These are phyloP conservation scores for Suillus plorans DNA, from an alignment of 768 basidiomycete species.

Conservation along the genomic window DNA sequence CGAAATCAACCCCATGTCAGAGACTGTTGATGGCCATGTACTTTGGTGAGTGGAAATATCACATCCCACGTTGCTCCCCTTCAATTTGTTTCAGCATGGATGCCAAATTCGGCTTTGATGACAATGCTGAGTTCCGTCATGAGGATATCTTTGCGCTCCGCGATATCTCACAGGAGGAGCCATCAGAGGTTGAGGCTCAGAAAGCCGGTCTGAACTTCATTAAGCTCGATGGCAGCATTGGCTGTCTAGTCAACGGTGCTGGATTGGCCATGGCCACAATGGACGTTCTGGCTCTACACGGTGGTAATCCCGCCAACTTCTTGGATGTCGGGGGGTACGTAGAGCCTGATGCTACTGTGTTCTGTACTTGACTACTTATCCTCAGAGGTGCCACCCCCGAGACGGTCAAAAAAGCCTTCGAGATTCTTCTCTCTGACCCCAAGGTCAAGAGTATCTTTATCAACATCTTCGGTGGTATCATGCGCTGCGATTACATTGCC, in stretches of 20 bases:
- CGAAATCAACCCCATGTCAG: conserved; percentile 97
- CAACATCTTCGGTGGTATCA: conserved; percentile 97
- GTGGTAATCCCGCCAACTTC: conserved; percentile 98
- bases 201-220: conserved; percentile 97
- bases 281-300: conserved; percentile 97
- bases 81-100: conserved; percentile 74
- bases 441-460: conserved; percentile 99
- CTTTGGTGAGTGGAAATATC: conserved; percentile 68
- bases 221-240: conserved; percentile 96
- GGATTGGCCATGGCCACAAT: conserved; percentile 99
- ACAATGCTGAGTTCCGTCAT: conserved; percentile 98
- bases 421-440: conserved; percentile 85
- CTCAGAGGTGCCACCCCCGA: conserved; percentile 94
- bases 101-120: conserved; percentile 99
- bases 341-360: not conserved
- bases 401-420: conserved; percentile 99
- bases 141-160: conserved; percentile 84
- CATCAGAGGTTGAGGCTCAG: conserved; percentile 97
- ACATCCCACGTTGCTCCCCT: not conserved
- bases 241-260: conserved; percentile 97
- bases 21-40: conserved; percentile 87
- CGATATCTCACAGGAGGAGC: conserved; percentile 93
- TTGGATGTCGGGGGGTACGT: conserved; percentile 93
- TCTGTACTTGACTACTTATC: conserved; percentile 5
- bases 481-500: conserved; percentile 98